Evolutionary conservation across 2,329 filamentous ascomycete species (phyloP).

Genomic region (Orbilia oligospora): DNA sequence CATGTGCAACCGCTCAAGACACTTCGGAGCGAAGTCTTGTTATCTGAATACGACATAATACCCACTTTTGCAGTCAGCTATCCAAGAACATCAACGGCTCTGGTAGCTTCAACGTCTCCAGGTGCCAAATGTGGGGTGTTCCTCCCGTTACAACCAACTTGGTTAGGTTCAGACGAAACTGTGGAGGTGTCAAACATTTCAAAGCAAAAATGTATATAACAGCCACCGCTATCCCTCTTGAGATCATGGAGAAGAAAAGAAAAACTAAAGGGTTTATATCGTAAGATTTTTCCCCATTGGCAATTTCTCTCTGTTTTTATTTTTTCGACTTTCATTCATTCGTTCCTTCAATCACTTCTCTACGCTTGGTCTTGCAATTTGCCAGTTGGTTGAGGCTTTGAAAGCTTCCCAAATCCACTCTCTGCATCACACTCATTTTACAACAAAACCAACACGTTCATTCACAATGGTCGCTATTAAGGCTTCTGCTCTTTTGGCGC

Average conservation of each 20-base stretch:
- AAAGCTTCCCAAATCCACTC: neutral
- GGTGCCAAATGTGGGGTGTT: slow-evolving; percentile 28
- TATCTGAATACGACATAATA: neutral
- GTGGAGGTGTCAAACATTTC: slow-evolving; percentile 23
- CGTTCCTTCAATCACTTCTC: slow-evolving; percentile 21
- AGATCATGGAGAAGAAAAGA: slow-evolving; percentile 8
- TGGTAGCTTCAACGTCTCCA: slow-evolving; percentile 36
- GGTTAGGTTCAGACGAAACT: slow-evolving; percentile 19
- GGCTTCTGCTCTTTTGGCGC: slow-evolving; percentile 25
- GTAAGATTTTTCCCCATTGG: slow-evolving; percentile 1
- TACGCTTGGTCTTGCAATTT: neutral
- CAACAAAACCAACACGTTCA: slow-evolving; percentile 47
- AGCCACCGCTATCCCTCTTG: slow-evolving; percentile 33
- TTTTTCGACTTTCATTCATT: slow-evolving; percentile 13
- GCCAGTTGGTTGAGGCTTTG: slow-evolving; percentile 2
- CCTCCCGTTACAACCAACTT: slow-evolving; percentile 7
- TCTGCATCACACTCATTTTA: slow-evolving; percentile 31
- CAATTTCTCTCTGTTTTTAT: slow-evolving; percentile 16
- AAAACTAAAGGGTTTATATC: slow-evolving; percentile 13
- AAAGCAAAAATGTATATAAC: slow-evolving; percentile 23
- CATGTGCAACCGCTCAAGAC: slow-evolving; percentile 35
- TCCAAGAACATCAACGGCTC: slow-evolving; percentile 18
- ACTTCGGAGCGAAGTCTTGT: neutral
- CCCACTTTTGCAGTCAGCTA: neutral
- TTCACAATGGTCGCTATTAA: slow-evolving; percentile 43